Conservation (phyloP, 257 asterid species). For the Fraxinus excelsior region DNA sequence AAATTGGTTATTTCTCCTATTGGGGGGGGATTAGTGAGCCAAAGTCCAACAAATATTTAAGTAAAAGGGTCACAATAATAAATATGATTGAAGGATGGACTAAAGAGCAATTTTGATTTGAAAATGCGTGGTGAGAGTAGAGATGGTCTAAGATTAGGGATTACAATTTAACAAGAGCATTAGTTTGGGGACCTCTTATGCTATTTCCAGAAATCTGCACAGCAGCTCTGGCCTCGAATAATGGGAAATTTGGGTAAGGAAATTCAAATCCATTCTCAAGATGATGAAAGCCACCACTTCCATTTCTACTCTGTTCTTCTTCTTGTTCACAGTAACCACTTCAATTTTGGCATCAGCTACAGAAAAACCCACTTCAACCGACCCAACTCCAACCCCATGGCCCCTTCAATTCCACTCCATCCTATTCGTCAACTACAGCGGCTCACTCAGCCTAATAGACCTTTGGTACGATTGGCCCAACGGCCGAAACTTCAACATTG, state of each 20-base stretch:
- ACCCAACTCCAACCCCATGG: slow-evolving; percentile 68
- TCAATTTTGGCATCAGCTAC: not conserved
- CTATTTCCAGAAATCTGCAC: not conserved
- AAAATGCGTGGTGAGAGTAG: too few species aligned
- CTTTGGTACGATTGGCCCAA: slow-evolving; percentile 94
- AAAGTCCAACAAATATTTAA: too few species aligned
- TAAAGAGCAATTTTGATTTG: too few species aligned
- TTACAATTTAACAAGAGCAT: not conserved
- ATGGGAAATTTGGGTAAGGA: not conserved
- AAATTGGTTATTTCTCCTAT: too few species aligned
- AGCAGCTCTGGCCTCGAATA: too few species aligned
- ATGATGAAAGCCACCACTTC: not conserved
- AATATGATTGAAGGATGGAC: too few species aligned
- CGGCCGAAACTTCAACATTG: slow-evolving; percentile 79
- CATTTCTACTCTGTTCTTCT: not conserved
- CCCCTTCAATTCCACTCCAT: slow-evolving; percentile 83
- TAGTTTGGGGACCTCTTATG: not conserved
- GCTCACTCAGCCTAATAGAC: slow-evolving; percentile 59
- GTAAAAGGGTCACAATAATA: too few species aligned
- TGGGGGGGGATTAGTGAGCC: too few species aligned
- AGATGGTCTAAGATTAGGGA: not conserved
- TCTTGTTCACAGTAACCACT: not conserved
- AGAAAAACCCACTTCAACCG: not conserved
- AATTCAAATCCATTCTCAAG: not conserved
- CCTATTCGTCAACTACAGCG: slow-evolving; percentile 58